Conservation (phyloP, 768 basidiomycete species). For the Austroboletus eburneus region DNA sequence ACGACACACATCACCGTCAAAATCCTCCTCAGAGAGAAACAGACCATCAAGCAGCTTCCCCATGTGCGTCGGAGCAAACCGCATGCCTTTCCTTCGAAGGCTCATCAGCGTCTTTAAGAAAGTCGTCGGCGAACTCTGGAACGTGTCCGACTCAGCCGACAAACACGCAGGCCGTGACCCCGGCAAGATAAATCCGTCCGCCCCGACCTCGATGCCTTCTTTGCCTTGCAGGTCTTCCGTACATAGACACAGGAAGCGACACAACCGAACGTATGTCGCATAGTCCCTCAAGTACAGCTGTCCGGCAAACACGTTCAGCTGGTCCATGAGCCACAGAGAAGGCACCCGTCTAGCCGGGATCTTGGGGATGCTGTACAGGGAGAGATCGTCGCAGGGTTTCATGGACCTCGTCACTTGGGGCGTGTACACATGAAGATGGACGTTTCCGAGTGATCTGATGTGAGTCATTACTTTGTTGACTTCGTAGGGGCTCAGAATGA, state of each 20-base stretch:
- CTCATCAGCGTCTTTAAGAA: slow-evolving; percentile 18
- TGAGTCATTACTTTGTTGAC: background rate
- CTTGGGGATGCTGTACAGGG: background rate
- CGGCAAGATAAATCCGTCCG: slow-evolving; percentile 4
- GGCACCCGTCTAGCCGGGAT: background rate
- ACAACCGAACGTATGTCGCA: background rate
- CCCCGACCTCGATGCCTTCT: background rate
- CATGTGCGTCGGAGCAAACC: slow-evolving; percentile 30
- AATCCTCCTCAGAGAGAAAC: slow-evolving; percentile 22
- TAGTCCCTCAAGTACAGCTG: background rate
- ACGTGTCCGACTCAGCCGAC: slow-evolving; percentile 16
- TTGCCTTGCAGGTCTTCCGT: background rate
- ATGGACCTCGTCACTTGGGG: background rate
- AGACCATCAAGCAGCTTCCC: slow-evolving; percentile 11
- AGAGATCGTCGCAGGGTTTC: background rate
- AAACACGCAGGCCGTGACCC: background rate
- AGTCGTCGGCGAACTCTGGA: slow-evolving; percentile 33
- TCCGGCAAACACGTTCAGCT: background rate
- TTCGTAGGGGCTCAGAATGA: background rate
- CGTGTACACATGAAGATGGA: background rate
- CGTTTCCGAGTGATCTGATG: background rate
- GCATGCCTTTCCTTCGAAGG: slow-evolving; percentile 37
- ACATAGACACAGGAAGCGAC: background rate
- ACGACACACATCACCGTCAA: slow-evolving; percentile 4
- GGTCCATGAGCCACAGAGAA: background rate